Percentiles rank a stretch among this genome's conserved stretches.
Conservation (phyloP, 1,284 basidiomycete species). For the Mycosarcoma maydis region DNA sequence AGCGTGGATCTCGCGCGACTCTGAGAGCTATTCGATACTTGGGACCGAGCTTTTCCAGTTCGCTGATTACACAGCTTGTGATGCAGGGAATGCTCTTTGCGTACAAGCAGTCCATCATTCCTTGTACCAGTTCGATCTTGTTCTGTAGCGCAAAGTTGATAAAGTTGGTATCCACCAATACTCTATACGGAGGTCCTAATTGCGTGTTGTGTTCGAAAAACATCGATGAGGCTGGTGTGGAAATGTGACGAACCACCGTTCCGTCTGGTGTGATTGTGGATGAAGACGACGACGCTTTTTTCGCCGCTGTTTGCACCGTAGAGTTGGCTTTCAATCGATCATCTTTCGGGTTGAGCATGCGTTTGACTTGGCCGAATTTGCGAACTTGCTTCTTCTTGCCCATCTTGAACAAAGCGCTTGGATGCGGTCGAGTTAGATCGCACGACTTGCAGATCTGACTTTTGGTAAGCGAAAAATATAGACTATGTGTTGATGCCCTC, state of each 20-base stretch:
- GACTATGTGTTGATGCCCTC: too few relatives aligned
- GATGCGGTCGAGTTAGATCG: too few relatives aligned
- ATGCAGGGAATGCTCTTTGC: constrained; percentile 99
- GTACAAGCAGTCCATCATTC: constrained; percentile 99
- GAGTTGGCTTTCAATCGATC: constrained; percentile 81
- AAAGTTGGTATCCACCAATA: constrained; percentile 99
- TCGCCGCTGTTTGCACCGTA: constrained; percentile 68
- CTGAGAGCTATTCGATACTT: constrained; percentile 94
- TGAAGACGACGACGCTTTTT: constrained; percentile 11
- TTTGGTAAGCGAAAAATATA: too few relatives aligned
- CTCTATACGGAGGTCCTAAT: constrained; percentile 94
- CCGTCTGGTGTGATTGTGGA: constrained; percentile 38
- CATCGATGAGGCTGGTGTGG: constrained; percentile 76
- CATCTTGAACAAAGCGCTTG: constrained; percentile 65
- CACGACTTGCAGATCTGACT: too few relatives aligned
- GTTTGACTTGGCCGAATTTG: constrained; percentile 94
- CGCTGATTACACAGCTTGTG: constrained; percentile 97
- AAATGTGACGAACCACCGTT: constrained; percentile 48
- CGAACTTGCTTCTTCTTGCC: constrained; percentile 93
- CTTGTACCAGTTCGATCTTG: constrained; percentile 92
- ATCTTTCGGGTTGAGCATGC: constrained; percentile 93
- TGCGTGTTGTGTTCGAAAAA: constrained; percentile 96
- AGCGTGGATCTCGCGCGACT: constrained; percentile 94
- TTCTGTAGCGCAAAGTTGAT: constrained; percentile 99
- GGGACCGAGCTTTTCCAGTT: constrained; percentile 95